These are phyloP conservation scores for Ophiostoma triangulosporum DNA, from an alignment of 2,329 filamentous ascomycete species.

Conservation along the genomic window DNA sequence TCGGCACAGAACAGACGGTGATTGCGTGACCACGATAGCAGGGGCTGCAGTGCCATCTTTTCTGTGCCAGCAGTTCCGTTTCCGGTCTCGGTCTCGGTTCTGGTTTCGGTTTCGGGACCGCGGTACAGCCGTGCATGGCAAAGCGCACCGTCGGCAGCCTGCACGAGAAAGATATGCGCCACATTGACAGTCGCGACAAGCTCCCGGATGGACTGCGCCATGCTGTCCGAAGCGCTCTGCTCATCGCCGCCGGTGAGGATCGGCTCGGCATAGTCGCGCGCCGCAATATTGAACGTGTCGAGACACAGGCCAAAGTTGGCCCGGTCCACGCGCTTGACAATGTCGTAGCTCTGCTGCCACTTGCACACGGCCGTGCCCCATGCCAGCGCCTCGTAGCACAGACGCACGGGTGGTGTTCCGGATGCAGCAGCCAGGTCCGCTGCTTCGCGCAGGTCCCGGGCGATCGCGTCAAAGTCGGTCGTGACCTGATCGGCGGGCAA, in stretches of 20 bases:
- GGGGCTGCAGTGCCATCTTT: conserved; percentile 39
- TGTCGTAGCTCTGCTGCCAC: conserved; percentile 45
- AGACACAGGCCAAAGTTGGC: conserved; percentile 48
- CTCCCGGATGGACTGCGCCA: conserved; percentile 30
- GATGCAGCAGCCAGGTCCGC: conserved; percentile 47
- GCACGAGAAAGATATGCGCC: conserved; percentile 46
- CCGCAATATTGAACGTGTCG: conserved; percentile 51
- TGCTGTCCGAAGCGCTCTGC: conserved; percentile 30
- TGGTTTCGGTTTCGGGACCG: conserved; percentile 36
- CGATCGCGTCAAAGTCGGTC: conserved; percentile 33
- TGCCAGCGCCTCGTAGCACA: conserved; percentile 46
- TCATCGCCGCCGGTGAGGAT: conserved; percentile 27
- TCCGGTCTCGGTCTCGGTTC: too few relatives aligned
- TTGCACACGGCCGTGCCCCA: conserved; percentile 47
- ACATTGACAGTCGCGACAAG: conserved; percentile 32
- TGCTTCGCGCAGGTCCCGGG: conserved; percentile 37
- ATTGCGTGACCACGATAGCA: conserved; percentile 53
- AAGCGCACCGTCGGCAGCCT: conserved; percentile 46
- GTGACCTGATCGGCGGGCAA: conserved; percentile 22
- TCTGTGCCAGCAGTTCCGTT: too few relatives aligned
- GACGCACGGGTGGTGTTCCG: conserved; percentile 33
- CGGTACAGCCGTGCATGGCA: conserved; percentile 29
- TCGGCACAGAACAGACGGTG: conserved; percentile 48
- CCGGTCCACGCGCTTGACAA: conserved; percentile 38
- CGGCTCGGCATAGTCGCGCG: conserved; percentile 43